Conservation (phyloP, 208 protist genomes). For the Wallacemonas sp. region DNA sequence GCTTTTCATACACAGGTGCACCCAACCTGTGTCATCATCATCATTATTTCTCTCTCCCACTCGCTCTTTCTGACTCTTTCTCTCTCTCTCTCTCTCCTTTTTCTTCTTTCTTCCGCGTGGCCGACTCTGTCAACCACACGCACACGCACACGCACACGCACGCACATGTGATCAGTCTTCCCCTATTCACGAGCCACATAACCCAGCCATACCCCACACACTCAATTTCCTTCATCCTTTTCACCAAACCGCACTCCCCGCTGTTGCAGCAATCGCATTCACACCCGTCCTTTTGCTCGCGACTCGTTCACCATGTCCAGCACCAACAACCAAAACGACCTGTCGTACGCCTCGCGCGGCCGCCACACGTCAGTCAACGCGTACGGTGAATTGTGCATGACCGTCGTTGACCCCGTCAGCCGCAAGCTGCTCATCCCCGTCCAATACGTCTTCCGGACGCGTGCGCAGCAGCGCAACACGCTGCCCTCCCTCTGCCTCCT, state of each 20-base stretch:
- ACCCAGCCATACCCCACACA: too few species aligned
- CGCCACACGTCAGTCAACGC: conserved; percentile 38
- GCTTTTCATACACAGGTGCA: too few species aligned
- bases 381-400: conserved; percentile 38
- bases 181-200: too few species aligned
- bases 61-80: background rate
- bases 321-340: background rate
- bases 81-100: background rate
- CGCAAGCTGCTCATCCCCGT: conserved; percentile 70
- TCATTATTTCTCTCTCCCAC: background rate
- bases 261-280: too few species aligned
- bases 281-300: too few species aligned
- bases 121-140: too few species aligned
- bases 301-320: too few species aligned
- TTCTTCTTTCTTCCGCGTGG: background rate
- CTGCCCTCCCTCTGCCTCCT: conserved; percentile 78
- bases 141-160: too few species aligned
- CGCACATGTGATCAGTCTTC: too few species aligned
- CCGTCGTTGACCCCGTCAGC: conserved; percentile 74
- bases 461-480: conserved; percentile 46
- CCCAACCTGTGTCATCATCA: too few species aligned
- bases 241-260: too few species aligned
- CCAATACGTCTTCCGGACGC: conserved; percentile 54
- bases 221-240: too few species aligned
- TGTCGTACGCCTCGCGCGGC: background rate